Base-by-base conservation (phyloP, 1,284 basidiomycete species). In the Austropuccinia psidii region DNA sequence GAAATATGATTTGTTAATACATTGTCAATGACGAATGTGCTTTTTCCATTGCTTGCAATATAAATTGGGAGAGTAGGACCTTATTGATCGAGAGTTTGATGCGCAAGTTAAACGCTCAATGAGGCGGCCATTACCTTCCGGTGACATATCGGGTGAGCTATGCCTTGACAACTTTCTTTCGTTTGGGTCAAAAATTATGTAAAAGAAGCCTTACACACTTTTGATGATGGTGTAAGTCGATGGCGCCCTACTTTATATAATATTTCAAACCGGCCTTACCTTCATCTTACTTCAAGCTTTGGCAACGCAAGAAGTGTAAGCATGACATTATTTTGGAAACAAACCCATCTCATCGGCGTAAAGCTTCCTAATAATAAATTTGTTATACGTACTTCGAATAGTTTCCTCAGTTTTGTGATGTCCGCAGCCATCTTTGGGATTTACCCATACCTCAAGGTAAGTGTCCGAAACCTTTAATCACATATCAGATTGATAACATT, bases 381-480 rank as follows among this genome's bases (percentile, higher is more conserved):
- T n/a, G n/a, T 41, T 19, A 68, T 33, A 27, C 31, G 8, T 45
- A 15, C 31, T 29, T 33, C 54, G 4, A 17, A 9, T 37, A 70
- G 67, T 8, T 60, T 70, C 13, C 21, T 58, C 9, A 50, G 39
- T 37, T 60, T 58, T 50, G 33, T 70, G 43, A 29, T 60, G 31
- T 58, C 67, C 27, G 54, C 41, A 24, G 37, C 55, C 13, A 55
- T 70, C 4, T 70, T 70, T 39, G 55, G 50, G 24, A 58, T 58
- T 70, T 70, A 70, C 45, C 67, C 67, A n/a, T 70, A 60, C 37
- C 55, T 70, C 19, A 70, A 70, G 21, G 67, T 70, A 49, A 24
- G 45, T 58, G 15, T 39, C n/a, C n/a, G n/a, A n/a, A n/a, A 5
- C 4, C 33, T 31, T 17, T n/a, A 55, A 24, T 50, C 41, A 3